Evolutionary conservation across 257 asterid genomes (phyloP), one percentile per base, ranked within the genome.

Genomic region (Buddleja alternifolia): DNA sequence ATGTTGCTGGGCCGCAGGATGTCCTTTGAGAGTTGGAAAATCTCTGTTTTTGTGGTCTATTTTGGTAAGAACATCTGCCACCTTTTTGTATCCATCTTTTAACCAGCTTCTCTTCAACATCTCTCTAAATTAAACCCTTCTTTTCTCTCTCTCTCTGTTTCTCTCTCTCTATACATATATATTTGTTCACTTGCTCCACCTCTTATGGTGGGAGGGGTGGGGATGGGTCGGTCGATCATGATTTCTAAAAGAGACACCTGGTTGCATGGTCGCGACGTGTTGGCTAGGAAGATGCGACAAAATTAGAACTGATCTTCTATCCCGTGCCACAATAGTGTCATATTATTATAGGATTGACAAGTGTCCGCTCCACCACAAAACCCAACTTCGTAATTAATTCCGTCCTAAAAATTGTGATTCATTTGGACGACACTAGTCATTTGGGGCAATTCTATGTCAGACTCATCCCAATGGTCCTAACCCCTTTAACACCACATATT

Each of bases 1-100:
- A 46, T 84, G 91, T 62, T 71, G 57, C 66, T 81, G 82, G 2
- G 90, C 94, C 0, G 75, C 83, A 6, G 85, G 87, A 23, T 81
- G 96, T 0, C 80, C 86, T 74, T 78, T 68, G 3, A 84, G 78
- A 0, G 44, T 75, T 0, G 94, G 92, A 25, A 88, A 90, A 1
- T 67, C 75, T 8, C 56, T 46, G 4, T 73, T 75, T 48, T 65
- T 71, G 0, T 58, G 40, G 12, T 41, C 69, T 16, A 1, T 42
- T 71, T 77, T 78, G 57, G 58, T 40, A 0, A 74, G 14, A 17
- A 78, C 50, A 16, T 74, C 21, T 0, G 58, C 70, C 41, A 71
- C 65, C 34, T 66, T 83, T 72, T 76, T 75, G 66, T 45, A 45
- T 6, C 81, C 82, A 8, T 82, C 77, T 73, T 40, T 83, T 4